Conservation (phyloP, 345 rosid species). For the Ceriops zippeliana region DNA sequence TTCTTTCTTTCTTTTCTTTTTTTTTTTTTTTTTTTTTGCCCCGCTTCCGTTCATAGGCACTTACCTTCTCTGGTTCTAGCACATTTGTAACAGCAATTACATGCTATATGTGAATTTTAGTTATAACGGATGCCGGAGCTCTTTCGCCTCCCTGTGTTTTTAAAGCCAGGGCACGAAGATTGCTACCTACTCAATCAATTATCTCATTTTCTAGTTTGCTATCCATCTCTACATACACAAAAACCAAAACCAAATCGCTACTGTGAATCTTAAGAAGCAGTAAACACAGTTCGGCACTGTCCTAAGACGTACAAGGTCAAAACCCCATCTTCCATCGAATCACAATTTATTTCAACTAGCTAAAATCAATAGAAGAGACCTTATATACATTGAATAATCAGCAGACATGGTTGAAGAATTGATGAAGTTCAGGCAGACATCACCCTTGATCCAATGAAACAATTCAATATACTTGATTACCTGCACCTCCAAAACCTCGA, state of each 20-base stretch:
- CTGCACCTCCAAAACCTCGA: constrained; percentile 18
- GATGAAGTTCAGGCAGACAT: constrained; percentile 27
- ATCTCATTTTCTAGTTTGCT: too few species aligned
- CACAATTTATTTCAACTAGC: constrained; percentile 15
- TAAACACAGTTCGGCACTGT: constrained; percentile 9
- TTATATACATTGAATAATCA: constrained; percentile 39
- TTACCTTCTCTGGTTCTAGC: too few species aligned
- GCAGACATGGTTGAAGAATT: constrained; percentile 20
- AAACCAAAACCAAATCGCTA: too few species aligned
- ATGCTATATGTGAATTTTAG: background rate
- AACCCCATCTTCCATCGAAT: constrained; percentile 7
- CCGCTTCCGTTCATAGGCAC: too few species aligned
- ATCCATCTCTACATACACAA: too few species aligned
- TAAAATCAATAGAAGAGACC: constrained; percentile 16
- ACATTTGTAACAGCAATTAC: too few species aligned
- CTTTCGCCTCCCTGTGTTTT: background rate
- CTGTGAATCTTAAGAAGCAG: background rate
- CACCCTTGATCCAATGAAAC: constrained; percentile 9
- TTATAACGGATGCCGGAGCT: background rate
- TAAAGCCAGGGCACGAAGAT: background rate
- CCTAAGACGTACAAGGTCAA: constrained; percentile 12
- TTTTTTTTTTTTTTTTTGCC: too few species aligned
- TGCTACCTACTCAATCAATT: background rate
- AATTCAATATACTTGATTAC: constrained; percentile 20
- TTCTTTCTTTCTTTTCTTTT: too few species aligned